These are phyloP conservation scores for Halocafeteria seosinensis DNA, from an alignment of 108 stramenopile genomes.

Conservation along the genomic window DNA sequence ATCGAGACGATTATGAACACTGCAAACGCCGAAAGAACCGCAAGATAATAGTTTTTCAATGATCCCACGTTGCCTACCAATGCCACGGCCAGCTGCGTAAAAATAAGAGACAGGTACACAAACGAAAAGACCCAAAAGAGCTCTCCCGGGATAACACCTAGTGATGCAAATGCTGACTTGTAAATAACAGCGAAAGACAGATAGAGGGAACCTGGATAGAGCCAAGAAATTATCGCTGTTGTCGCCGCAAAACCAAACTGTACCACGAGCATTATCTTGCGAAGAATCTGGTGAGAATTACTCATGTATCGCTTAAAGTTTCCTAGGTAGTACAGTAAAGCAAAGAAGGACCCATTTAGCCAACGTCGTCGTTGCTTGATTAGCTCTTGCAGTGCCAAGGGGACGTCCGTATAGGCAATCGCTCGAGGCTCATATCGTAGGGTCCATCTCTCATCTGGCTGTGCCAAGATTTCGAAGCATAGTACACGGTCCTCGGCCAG, in stretches of 20 bases:
- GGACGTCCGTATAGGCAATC: neutral
- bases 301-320: neutral
- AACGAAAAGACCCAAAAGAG: neutral
- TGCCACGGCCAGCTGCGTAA: neutral
- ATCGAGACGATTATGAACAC: neutral
- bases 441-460: neutral
- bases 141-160: neutral
- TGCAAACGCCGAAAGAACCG: neutral
- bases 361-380: neutral
- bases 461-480: neutral
- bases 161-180: neutral
- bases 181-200: neutral
- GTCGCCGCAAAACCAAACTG: neutral
- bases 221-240: neutral
- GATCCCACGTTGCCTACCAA: neutral
- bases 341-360: neutral
- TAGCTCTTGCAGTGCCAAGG: neutral
- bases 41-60: neutral
- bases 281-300: neutral
- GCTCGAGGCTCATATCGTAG: neutral
- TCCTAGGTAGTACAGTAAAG: neutral
- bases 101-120: neutral
- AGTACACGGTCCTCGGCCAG: constrained; percentile 4
- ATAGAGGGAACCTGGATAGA: neutral
- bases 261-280: neutral